Conservation (phyloP, 768 basidiomycete species). For the Mycena amicta region DNA sequence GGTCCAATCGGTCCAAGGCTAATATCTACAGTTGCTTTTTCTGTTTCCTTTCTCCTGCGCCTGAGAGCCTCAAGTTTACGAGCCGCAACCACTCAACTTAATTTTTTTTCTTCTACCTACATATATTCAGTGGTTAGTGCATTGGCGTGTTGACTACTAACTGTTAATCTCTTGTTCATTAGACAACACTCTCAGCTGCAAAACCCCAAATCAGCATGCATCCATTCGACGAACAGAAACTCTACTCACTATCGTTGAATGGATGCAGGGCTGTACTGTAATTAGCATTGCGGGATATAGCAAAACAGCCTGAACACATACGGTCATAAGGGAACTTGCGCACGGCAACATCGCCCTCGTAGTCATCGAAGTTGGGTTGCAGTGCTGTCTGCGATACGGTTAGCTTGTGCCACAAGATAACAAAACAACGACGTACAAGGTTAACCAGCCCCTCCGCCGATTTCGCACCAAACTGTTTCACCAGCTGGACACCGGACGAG, state of each 20-base stretch:
- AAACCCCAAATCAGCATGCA: neutral
- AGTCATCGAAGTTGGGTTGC: constrained; percentile 19
- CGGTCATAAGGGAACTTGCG: constrained; percentile 28
- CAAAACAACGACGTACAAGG: constrained; percentile 8
- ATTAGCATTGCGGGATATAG: neutral
- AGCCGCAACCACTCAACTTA: too few species aligned
- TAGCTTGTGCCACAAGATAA: neutral
- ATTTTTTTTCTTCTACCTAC: too few species aligned
- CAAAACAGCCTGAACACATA: constrained; percentile 8
- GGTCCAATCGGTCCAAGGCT: too few species aligned
- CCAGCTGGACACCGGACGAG: constrained; percentile 19
- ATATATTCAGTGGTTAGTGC: too few species aligned
- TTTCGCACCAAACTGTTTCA: constrained; percentile 23
- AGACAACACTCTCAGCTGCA: neutral
- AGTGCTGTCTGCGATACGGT: constrained; percentile 14
- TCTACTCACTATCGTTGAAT: constrained; percentile 24
- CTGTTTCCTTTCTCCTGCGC: too few species aligned
- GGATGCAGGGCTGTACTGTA: constrained; percentile 21
- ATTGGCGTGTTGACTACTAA: too few species aligned
- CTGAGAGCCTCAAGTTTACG: too few species aligned
- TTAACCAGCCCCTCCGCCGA: constrained; percentile 22
- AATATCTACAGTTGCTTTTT: too few species aligned
- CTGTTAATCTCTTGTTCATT: too few species aligned
- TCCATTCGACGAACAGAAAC: neutral
- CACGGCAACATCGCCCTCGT: constrained; percentile 23